Evolutionary conservation across 2,329 filamentous ascomycete species (phyloP), one percentile per base, ranked within the genome.

Genomic region (Fusarium sulawesiense): DNA sequence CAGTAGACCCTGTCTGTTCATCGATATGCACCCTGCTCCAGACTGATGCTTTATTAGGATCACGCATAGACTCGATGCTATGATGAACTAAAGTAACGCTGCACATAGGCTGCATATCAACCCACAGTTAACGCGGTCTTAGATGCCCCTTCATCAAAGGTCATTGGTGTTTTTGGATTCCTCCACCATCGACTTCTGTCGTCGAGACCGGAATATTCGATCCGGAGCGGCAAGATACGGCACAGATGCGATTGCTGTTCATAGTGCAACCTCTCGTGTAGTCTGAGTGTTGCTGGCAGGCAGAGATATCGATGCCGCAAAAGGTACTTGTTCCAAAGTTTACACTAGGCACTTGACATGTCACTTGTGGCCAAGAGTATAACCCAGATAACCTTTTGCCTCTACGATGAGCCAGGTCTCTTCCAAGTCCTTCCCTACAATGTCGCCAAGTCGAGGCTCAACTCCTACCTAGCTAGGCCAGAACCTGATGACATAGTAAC

Each of bases 391-490:
- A 13, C 29, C 21, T 56, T 42, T 44, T 34, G 23, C 40, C 41
- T 21, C 21, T 12, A 40, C 13, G 18, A 10, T 32, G 14, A 49
- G n/a, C 34, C 18, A 37, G 25, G 32, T 34, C 56, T 46, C 21
- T 34, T 27, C 14, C 25, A 37, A 40, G 6, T 14, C 14, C 29
- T 23, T 13, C 29, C 37, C 37, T 37, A 44, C 12, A 23, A 23
- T 29, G 29, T 18, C 25, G 23, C 37, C 41, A 45, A 65, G 47
- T 60, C 54, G 42, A 66, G 42, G 54, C 55, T 66, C 54, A 66
- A 60, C 54, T 37, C 34, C 18, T 11, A 37, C 34, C 34, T 37
- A 37, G 34, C 34, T 37, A 37, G 42, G 30, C n/a, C 27, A 47
- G 46, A 30, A 25, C n/a, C 18, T 47, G 27, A 46, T 30, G 30